Conservation (phyloP, 768 basidiomycete species). For the Russula brevipes region DNA sequence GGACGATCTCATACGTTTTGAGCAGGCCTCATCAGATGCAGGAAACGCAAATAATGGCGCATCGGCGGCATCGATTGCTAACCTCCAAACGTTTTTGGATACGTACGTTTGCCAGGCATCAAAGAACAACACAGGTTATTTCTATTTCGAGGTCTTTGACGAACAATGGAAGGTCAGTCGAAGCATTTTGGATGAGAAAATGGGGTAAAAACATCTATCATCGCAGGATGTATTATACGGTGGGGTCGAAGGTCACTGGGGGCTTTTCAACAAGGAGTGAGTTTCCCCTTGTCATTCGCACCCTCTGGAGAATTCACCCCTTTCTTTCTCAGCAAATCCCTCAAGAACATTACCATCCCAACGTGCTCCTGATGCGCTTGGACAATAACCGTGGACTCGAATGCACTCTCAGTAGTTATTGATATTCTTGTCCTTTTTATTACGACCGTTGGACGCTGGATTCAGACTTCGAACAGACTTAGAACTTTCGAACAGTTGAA, state of each 20-base stretch:
- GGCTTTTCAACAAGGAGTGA: constrained; percentile 56
- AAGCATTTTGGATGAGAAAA: background rate
- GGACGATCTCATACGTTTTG: background rate
- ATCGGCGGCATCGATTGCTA: constrained; percentile 52
- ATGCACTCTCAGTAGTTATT: background rate
- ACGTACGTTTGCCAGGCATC: constrained; percentile 87
- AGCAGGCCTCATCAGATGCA: constrained; percentile 55
- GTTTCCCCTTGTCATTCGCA: constrained; percentile 20
- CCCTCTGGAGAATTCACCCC: constrained; percentile 1
- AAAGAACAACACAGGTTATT: constrained; percentile 73
- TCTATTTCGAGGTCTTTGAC: constrained; percentile 83
- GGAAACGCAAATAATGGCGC: constrained; percentile 62
- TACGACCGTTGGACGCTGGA: too few relatives aligned
- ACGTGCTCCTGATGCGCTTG: constrained; percentile 37
- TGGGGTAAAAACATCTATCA: background rate
- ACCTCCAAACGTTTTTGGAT: constrained; percentile 79
- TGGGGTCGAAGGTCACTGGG: constrained; percentile 77
- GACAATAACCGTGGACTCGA: background rate
- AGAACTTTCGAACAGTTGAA: too few relatives aligned
- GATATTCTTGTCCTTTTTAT: too few relatives aligned
- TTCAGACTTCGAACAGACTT: too few relatives aligned
- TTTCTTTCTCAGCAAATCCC: constrained; percentile 47
- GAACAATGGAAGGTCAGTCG: constrained; percentile 75
- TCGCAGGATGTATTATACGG: constrained; percentile 57
- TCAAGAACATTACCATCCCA: constrained; percentile 69